Base-by-base conservation (phyloP, 345 rosid genomes). In the Gossypium raimondii region DNA sequence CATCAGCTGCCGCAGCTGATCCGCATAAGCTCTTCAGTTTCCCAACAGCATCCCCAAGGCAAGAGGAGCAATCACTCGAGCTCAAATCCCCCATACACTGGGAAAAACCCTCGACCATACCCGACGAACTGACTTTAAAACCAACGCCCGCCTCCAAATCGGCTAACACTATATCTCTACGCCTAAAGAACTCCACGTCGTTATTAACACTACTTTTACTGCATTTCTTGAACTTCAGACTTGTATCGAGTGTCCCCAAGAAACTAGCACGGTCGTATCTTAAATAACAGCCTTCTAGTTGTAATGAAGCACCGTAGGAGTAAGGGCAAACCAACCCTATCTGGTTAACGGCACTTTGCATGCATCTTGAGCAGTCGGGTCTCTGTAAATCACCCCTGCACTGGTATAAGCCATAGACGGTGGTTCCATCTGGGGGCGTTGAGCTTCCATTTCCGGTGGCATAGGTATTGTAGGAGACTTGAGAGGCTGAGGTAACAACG, bases 81-180 rank as follows among this genome's bases (percentile, higher is more conserved):
- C 80, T 86, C 78, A 92, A 80, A 73, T 92, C 98, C 17, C 97
- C 97, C 75, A 90, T 76, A 81, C 98, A 94, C 89, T 94, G 97
- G 8, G 86, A 92, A 70, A 84, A 90, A 8, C 97, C 98, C 73
- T 92, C 87, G 2, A 90, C 97, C 77, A 84, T 57, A 8, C 98
- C 97, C 11, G 97, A 90, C 22, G 88, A 82, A 76, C 93, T 88
- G 9, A 94, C 97, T 75, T 87, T 91, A 38, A 86, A 94, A 20
- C 93, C 91, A 1, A 75, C 59, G 11, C 78, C 87, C 0, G 85
- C 80, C 68, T 85, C 81, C 86, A 94, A 82, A 67, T 90, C 97
- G 2, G 88, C 87, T 34, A 92, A 78, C 64, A 94, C 97, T 78
- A 86, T 93, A n/a, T 92, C 97, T 73, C 97, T 88, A 0, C 97